phyloP scores from a whole-genome alignment of 805 yeast genomes.

The Candida chauliodis region DNA sequence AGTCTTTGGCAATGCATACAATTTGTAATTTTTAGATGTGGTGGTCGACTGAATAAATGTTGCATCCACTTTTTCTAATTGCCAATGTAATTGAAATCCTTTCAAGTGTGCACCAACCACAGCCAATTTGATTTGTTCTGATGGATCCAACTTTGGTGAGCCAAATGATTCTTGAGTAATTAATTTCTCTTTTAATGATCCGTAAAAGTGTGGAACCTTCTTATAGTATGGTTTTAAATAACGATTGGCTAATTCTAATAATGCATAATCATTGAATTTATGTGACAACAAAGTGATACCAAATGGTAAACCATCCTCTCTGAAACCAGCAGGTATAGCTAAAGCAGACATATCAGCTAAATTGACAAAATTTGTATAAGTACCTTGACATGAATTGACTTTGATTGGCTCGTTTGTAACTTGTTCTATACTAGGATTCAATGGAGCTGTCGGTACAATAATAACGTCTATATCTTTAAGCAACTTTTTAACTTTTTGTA shows the following conservation, averaged over 20 bases:
- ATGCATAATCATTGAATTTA: conserved; percentile 84
- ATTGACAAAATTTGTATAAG: conserved; percentile 97
- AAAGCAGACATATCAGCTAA: conserved; percentile 90
- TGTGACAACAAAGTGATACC: conserved; percentile 84
- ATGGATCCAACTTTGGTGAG: conserved; percentile 43
- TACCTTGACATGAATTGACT: conserved; percentile 89
- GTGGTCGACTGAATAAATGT: conserved; percentile 58
- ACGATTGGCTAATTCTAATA: conserved; percentile 75
- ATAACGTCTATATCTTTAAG: conserved; percentile 67
- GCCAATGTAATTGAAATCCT: conserved; percentile 93
- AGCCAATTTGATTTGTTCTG: conserved; percentile 61
- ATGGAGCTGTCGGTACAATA: conserved; percentile 90
- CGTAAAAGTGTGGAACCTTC: conserved; percentile 51
- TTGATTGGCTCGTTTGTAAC: conserved; percentile 73
- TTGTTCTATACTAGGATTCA: conserved; percentile 78
- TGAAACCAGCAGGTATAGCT: conserved; percentile 87
- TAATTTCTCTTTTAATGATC: conserved; percentile 39
- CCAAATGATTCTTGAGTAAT: conserved; percentile 29
- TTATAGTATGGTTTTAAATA: conserved; percentile 52
- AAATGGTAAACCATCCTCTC: conserved; percentile 78
- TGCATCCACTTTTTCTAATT: conserved; percentile 80
- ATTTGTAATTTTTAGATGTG: conserved; percentile 67
- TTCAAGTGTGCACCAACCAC: conserved; percentile 95
- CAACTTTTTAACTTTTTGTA: conserved; percentile 56
- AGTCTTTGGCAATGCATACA: conserved; percentile 76